A percentile compares a stretch with the other conserved stretches of the same genome.
These are phyloP conservation scores for Xylaria grammica DNA, from an alignment of 495 filamentous ascomycete species.

Conservation along the genomic window DNA sequence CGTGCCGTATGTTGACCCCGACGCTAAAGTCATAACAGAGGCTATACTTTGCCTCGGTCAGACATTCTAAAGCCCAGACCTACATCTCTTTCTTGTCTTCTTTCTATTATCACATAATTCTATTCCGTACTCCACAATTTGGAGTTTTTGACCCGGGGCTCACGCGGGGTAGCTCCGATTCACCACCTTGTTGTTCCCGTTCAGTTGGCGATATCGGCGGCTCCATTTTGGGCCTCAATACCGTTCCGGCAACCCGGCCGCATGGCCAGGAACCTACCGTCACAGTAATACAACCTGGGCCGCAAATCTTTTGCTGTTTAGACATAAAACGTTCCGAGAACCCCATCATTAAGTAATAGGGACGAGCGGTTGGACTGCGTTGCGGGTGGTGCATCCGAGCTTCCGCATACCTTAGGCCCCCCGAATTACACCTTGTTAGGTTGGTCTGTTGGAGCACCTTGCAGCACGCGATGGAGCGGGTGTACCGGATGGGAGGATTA, in stretches of 20 bases:
- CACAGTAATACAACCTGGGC: background rate
- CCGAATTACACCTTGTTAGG: background rate
- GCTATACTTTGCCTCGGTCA: too few species aligned
- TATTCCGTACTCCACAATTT: background rate
- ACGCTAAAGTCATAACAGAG: too few species aligned
- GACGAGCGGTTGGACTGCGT: too few species aligned
- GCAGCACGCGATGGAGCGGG: too few species aligned
- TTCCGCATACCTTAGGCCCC: constrained; percentile 8
- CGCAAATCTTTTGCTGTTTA: background rate
- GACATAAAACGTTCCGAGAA: constrained; percentile 8
- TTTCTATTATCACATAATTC: constrained; percentile 5
- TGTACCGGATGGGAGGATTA: background rate
- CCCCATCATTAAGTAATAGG: too few species aligned
- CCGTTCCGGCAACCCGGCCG: constrained; percentile 1
- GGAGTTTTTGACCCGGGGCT: background rate
- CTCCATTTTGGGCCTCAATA: background rate
- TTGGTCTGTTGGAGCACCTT: too few species aligned
- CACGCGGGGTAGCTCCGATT: constrained; percentile 11
- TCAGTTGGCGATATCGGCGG: constrained; percentile 23
- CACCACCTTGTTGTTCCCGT: background rate
- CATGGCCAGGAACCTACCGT: constrained; percentile 3
- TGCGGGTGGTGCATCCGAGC: background rate
- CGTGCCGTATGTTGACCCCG: too few species aligned
- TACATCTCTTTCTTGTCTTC: background rate
- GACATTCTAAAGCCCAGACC: too few species aligned